Evolutionary conservation across 2,329 filamentous ascomycete genomes (phyloP).

Genomic region (Alternaria arbusti): DNA sequence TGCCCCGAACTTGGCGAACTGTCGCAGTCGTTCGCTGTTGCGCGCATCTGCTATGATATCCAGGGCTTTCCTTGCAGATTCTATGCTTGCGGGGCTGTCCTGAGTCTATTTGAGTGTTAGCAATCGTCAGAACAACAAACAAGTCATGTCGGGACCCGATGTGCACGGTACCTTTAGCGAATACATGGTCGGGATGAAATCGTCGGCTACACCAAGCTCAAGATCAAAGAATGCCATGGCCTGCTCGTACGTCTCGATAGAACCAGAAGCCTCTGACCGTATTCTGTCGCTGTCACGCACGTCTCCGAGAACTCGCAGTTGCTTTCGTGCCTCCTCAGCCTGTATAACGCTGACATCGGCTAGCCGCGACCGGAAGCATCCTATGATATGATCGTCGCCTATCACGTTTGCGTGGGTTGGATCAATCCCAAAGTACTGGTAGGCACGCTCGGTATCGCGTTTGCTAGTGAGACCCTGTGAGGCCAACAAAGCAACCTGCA

Average conservation of each 20-base stretch:
- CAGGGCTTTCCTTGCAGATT: constrained; percentile 62
- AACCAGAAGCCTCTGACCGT: constrained; percentile 63
- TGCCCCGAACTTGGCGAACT: constrained; percentile 61
- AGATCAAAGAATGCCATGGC: constrained; percentile 68
- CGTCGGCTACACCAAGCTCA: constrained; percentile 56
- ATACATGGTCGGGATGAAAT: constrained; percentile 64
- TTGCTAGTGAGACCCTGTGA: constrained; percentile 65
- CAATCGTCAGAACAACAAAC: neutral
- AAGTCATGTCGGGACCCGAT: neutral
- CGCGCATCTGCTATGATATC: constrained; percentile 64
- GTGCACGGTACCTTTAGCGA: constrained; percentile 57
- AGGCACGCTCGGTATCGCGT: constrained; percentile 64
- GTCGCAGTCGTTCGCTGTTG: constrained; percentile 60
- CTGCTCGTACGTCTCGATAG: constrained; percentile 67
- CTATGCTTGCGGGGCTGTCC: constrained; percentile 58
- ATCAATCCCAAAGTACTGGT: constrained; percentile 64
- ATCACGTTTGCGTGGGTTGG: constrained; percentile 47
- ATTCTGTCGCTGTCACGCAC: constrained; percentile 65
- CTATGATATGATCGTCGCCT: constrained; percentile 67
- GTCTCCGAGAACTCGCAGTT: constrained; percentile 66
- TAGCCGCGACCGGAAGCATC: constrained; percentile 65
- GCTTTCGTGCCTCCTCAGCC: constrained; percentile 63
- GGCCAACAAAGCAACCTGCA: constrained; percentile 63
- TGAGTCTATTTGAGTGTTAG: constrained; percentile 49
- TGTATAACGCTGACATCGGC: constrained; percentile 60